These are phyloP conservation scores for Ceratocystis cubensis DNA, from an alignment of 2,329 filamentous ascomycete species.

Conservation along the genomic window DNA sequence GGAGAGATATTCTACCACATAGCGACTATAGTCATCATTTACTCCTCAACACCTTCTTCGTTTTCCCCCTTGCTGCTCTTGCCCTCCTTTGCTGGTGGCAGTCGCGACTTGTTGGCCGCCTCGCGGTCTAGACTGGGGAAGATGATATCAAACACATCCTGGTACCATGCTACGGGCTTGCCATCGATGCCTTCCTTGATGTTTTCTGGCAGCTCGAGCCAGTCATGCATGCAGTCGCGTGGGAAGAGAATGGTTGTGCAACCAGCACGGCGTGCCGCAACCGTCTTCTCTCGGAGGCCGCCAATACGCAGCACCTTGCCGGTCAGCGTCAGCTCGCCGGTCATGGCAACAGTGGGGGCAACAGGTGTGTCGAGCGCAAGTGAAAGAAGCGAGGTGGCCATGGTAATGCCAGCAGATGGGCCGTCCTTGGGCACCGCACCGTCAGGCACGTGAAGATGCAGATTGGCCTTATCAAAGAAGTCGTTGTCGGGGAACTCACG, in stretches of 20 bases:
- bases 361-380: conserved; percentile 68
- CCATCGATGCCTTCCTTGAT: conserved; percentile 96
- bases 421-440: conserved; percentile 93
- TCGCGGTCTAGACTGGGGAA: conserved; percentile 70
- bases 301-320: conserved; percentile 94
- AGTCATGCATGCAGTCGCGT: conserved; percentile 88
- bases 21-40: background rate
- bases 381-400: conserved; percentile 86
- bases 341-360: conserved; percentile 88
- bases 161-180: conserved; percentile 84
- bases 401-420: conserved; percentile 87
- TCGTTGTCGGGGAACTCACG: conserved; percentile 76
- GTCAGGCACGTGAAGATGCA: conserved; percentile 94
- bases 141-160: conserved; percentile 80
- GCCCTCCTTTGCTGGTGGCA: conserved; percentile 35
- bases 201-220: conserved; percentile 95
- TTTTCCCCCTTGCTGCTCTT: conserved; percentile 31
- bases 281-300: conserved; percentile 89
- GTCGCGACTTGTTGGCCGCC: conserved; percentile 50
- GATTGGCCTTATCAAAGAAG: conserved; percentile 90
- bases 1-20: background rate
- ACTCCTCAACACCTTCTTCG: conserved; percentile 28
- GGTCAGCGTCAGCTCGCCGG: conserved; percentile 89
- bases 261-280: conserved; percentile 82
- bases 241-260: conserved; percentile 93